Percentiles rank a stretch among this genome's conserved stretches.
Conservation (phyloP, 2,329 filamentous ascomycete species). For the Colletotrichum tamarilloi region DNA sequence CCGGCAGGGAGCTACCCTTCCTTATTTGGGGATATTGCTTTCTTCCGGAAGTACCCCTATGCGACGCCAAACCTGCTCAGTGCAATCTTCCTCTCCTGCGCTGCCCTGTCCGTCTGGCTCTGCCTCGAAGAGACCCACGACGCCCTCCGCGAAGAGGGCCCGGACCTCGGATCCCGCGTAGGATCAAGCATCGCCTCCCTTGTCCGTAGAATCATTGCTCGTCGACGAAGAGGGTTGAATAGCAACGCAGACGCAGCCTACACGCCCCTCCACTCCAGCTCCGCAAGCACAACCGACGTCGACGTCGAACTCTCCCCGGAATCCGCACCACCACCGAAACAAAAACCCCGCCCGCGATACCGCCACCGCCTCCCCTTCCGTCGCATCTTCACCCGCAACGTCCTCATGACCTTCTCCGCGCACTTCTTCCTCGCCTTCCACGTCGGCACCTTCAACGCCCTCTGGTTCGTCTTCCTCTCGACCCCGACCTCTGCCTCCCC, state of each 20-base stretch:
- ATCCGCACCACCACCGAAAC: constrained; percentile 22
- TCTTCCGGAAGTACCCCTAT: constrained; percentile 63
- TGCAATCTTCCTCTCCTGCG: constrained; percentile 56
- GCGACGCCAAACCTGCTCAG: constrained; percentile 66
- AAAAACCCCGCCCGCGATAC: constrained; percentile 48
- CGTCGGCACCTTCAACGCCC: constrained; percentile 79
- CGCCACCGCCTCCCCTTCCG: constrained; percentile 62
- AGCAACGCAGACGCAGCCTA: constrained; percentile 41
- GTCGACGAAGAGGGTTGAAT: background rate
- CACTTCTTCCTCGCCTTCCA: constrained; percentile 79
- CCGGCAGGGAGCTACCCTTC: constrained; percentile 70
- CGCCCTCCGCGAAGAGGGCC: constrained; percentile 48
- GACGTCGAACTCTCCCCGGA: constrained; percentile 45
- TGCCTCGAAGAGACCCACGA: constrained; percentile 65
- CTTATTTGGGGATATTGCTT: constrained; percentile 57
- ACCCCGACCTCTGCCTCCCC: constrained; percentile 59
- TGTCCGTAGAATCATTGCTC: constrained; percentile 41
- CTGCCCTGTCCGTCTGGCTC: constrained; percentile 58
- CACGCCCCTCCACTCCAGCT: constrained; percentile 46
- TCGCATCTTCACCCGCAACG: constrained; percentile 66
- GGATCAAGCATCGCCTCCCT: constrained; percentile 48
- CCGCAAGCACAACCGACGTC: constrained; percentile 37
- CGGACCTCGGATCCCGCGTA: constrained; percentile 56
- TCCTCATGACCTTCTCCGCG: constrained; percentile 66
- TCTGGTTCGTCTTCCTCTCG: constrained; percentile 82